Percentiles rank a stretch among this genome's conserved stretches.
Conservation (phyloP, 1,139 yeast genomes). For the Entelexis sorbosivorans region DNA sequence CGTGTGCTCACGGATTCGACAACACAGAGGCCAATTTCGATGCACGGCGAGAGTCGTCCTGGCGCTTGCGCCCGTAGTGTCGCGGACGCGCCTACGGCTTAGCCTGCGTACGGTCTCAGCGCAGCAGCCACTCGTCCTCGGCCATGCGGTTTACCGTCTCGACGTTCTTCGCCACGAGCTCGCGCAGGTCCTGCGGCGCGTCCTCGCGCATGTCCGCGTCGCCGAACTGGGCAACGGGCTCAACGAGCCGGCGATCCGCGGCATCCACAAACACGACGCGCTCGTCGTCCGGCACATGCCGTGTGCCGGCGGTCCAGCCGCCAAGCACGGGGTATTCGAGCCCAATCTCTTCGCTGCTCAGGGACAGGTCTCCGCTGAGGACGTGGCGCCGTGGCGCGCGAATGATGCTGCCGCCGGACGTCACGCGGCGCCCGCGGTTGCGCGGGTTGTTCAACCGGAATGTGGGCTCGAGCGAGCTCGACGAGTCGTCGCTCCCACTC, state of each 20-base stretch:
- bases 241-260: background rate
- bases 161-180: background rate
- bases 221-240: background rate
- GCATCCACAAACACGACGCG: background rate
- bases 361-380: conserved; percentile 9
- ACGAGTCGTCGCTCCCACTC: conserved; percentile 2
- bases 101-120: no score
- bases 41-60: no score
- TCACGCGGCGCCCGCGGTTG: conserved; percentile 10
- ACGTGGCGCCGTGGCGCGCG: conserved; percentile 1
- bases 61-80: no score
- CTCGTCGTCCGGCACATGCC: background rate
- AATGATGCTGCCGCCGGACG: conserved; percentile 16
- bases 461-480: conserved; percentile 6
- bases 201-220: background rate
- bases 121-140: conserved; percentile 15
- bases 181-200: background rate
- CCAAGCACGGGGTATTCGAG: background rate
- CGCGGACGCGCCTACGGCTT: no score
- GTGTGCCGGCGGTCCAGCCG: background rate
- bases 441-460: conserved; percentile 5
- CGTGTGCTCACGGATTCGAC: no score
- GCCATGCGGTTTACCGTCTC: conserved; percentile 7
- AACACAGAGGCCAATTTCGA: no score
- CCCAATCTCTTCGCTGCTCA: conserved; percentile 2